Conservation (phyloP, 208 protist genomes). For the Balamuthia mandrillaris region DNA sequence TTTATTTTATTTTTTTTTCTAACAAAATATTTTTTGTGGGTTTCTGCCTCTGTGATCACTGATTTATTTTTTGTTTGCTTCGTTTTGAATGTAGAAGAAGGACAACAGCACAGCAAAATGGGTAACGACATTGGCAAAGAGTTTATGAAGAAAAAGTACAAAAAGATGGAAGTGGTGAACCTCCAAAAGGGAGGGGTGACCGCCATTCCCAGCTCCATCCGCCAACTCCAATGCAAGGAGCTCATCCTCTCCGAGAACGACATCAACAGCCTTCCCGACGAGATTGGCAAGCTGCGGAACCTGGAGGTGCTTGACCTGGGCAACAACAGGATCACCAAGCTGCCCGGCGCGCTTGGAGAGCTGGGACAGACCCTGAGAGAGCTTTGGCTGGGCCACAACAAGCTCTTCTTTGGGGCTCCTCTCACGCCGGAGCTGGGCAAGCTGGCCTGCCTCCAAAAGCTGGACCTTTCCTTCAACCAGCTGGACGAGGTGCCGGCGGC, state of each 20-base stretch:
- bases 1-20: too few relatives aligned
- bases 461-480: conserved; percentile 57
- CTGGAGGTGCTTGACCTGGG: conserved; percentile 53
- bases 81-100: too few relatives aligned
- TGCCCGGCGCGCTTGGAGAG: conserved; percentile 49
- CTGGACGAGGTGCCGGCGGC: conserved; percentile 58
- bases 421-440: conserved; percentile 53
- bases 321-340: conserved; percentile 57
- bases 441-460: conserved; percentile 42
- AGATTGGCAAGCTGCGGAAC: conserved; percentile 56
- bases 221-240: conserved; percentile 49
- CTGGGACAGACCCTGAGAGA: conserved; percentile 45
- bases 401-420: conserved; percentile 62
- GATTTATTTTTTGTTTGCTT: too few relatives aligned
- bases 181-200: conserved; percentile 51
- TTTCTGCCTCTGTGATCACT: too few relatives aligned
- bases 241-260: conserved; percentile 63
- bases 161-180: conserved; percentile 56
- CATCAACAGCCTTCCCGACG: conserved; percentile 53
- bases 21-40: too few relatives aligned
- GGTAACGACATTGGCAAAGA: conserved; percentile 34
- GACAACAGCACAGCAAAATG: conserved; percentile 33
- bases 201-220: conserved; percentile 54
- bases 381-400: conserved; percentile 52
- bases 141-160: conserved; percentile 55